Percentiles rank a stretch among this genome's conserved stretches.
Conservation (phyloP, 2,329 filamentous ascomycete genomes). For the Domatiomyces catenatus region DNA sequence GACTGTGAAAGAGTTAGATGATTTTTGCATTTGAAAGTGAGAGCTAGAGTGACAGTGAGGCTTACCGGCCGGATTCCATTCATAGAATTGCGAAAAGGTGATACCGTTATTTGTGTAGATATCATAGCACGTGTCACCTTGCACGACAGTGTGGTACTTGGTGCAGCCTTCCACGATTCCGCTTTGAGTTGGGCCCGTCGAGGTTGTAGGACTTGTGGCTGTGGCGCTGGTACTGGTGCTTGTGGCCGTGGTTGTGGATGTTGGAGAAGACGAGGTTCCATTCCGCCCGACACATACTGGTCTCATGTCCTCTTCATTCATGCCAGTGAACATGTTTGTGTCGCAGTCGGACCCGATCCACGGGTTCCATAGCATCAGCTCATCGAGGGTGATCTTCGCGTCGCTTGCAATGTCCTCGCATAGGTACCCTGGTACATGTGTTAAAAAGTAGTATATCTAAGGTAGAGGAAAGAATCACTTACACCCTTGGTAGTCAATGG, state of each 20-base stretch:
- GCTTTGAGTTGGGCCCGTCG: too few species aligned
- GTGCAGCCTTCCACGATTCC: too few species aligned
- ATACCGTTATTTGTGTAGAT: constrained; percentile 18
- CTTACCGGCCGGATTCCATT: constrained; percentile 18
- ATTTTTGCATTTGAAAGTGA: too few species aligned
- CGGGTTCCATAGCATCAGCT: background rate
- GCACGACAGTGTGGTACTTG: too few species aligned
- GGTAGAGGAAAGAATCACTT: background rate
- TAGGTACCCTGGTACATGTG: too few species aligned
- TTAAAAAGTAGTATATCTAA: too few species aligned
- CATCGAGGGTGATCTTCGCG: background rate
- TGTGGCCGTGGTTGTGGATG: too few species aligned
- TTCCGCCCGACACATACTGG: too few species aligned
- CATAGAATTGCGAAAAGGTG: constrained; percentile 17
- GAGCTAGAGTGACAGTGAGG: too few species aligned
- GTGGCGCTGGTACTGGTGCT: too few species aligned
- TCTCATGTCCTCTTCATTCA: background rate
- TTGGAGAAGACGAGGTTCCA: background rate
- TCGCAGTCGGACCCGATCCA: background rate
- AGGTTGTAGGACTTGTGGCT: too few species aligned
- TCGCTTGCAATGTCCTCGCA: background rate
- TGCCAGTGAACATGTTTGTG: background rate
- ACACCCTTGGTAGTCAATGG: background rate
- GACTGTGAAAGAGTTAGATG: too few species aligned
- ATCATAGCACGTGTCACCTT: constrained; percentile 12